Evolutionary conservation across 2,329 filamentous ascomycete genomes (phyloP), one percentile per base, ranked within the genome.

Genomic region (Clonostachys chloroleuca): DNA sequence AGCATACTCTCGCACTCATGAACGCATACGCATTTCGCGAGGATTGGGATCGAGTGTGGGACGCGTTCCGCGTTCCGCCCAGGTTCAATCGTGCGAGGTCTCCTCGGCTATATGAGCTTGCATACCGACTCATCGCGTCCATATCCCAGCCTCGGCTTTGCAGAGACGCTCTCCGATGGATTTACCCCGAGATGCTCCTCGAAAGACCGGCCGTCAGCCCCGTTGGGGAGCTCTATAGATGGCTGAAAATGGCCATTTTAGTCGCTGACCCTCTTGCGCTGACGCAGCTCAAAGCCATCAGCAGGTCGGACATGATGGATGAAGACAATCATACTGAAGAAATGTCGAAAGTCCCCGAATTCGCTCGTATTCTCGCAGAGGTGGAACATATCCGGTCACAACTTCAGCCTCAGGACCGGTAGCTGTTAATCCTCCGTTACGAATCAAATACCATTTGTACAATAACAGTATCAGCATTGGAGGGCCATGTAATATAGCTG

Each of bases 41-140:
- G 16, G 66, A 81, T 52, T 84, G 80, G 73, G 60, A 72, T 14
- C 66, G 68, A 6, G 81, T 87, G 56, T 86, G 81, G 82, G 70
- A 79, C 17, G 58, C 73, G 10, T 88, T 84, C 72, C 73, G 74
- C 47, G 69, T 74, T 47, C 73, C 80, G 5, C 65, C 82, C 13
- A 69, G 75, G 39, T 73, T 75, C 53, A 63, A 72, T 37, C 58
- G 62, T 9, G 55, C 69, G 2, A 77, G 84, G 17, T 74, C 76
- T 1, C 56, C 67, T n/a, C 58, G 59, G 14, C 68, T 85, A 52
- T 89, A 88, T 57, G 61, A 66, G 5, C 64, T 75, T 34, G 65
- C 83, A 24, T 85, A 80, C 57, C 53, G 60, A 13, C 58, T 68
- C 30, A 69, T 83, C 46, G 73, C 75, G 1, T 58, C 66, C 5